Base-by-base conservation (phyloP, 2,329 filamentous ascomycete genomes). In the Fusarium nanum region DNA sequence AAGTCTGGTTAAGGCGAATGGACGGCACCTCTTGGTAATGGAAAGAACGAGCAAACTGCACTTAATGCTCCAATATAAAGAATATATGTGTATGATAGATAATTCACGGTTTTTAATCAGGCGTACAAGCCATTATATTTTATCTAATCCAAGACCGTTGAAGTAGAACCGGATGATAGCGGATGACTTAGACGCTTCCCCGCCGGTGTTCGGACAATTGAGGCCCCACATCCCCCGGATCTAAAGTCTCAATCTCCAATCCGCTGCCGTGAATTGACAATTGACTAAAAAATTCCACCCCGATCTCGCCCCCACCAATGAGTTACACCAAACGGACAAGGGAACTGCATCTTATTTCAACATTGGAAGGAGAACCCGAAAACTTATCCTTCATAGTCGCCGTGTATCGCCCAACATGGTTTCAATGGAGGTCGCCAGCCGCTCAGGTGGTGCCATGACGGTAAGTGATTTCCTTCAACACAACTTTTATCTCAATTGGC, bases 361-460 rank as follows among this genome's bases (percentile, higher is more conserved):
- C 49, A 53, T 53, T 53, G 49, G 49, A 41, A 58, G 59, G 56
- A 52, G 61, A 64, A 20, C 42, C 37, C 56, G 56, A 48, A 64
- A 56, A 73, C 60, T 69, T 64, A 70, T 65, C 63, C 56, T 52
- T 58, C 56, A 69, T 64, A 44, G 61, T 59, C 42, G 54, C 53
- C 45, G 61, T 73, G 59, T 63, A 72, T 49, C 56, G 56, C 47
- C 50, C 68, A 80, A 55, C 58, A 87, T 86, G 84, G 83, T 83
- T 77, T 79, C 84, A 80, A 84, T 86, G 79, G 80, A 84, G 76
- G 78, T 85, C 72, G 83, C 82, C 72, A 81, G 82, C 73, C 83
- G 84, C 73, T 83, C 83, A 67, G 82, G 84, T 76, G 81, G 80
- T 71, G 80, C 82, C 75, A 81, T 84, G 76, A 81, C 79, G 79